Evolutionary conservation across 2,329 filamentous ascomycete species (phyloP), one percentile per base, ranked within the genome.

Genomic region (Exophiala xenobiotica): DNA sequence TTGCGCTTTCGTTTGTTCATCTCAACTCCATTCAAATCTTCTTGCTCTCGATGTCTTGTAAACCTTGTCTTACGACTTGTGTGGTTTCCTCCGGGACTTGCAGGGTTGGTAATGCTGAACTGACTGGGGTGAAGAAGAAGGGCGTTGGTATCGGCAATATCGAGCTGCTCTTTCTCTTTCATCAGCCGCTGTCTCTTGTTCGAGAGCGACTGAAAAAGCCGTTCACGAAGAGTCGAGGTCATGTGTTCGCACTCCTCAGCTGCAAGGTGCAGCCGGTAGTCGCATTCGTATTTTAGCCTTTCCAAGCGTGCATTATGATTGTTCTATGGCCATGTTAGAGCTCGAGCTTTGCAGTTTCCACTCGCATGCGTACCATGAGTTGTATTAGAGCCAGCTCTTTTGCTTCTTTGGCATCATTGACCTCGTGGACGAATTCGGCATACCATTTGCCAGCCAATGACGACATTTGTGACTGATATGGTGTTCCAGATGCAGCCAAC

Each of bases 331-430:
- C n/a, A n/a, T n/a, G n/a, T n/a, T n/a, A n/a, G n/a, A n/a, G n/a
- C n/a, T n/a, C n/a, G n/a, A n/a, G n/a, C n/a, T n/a, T n/a, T n/a
- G n/a, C 26, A 18, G 27, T 37, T 53, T 69, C 82, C 65, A n/a
- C n/a, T n/a, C n/a, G n/a, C n/a, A n/a, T n/a, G n/a, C n/a, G n/a
- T 77, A 96, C 93, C 78, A 87, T 86, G 60, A 95, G 81, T 65
- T 86, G 81, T 5, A 87, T 85, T 65, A 97, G 73, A 62, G 91
- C 84, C 58, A 87, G 85, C 74, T 99, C 93, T 61, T 89, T 82
- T 64, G 89, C 82, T 70, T 97, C 91, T 60, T 96, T 84, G 6
- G 90, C 80, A 68, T 95, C 86, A 66, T 96, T 95, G 47, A 96
- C 81, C 56, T 92, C 84, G 60, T 89, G 82, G 16, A 93, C 83